Evolutionary conservation across 2,329 filamentous ascomycete species (phyloP), one percentile per base, ranked within the genome.

Genomic region (Hortaea werneckii): DNA sequence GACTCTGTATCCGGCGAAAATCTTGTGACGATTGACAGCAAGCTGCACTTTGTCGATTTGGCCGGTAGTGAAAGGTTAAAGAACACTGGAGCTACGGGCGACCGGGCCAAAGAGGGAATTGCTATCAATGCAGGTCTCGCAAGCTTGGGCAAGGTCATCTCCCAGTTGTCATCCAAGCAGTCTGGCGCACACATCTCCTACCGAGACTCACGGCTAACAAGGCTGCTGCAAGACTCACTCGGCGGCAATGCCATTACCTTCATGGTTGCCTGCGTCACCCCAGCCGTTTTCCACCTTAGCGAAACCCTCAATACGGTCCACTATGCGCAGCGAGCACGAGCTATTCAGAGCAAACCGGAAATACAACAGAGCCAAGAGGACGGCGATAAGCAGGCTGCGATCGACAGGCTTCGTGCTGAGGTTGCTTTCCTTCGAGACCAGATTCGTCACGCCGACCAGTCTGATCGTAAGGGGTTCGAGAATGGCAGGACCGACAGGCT

Each of bases 211-310:
- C 89, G 88, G 64, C 80, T 98, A 56, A 98, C 92, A 8, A 83
- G 92, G 49, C 75, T 98, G 26, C 78, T 98, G 12, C 92, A 98
- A 71, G 92, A 98, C 67, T 98, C 92, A 0, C 75, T 98, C 5
- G 92, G 92, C 47, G 92, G 92, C 4, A 96, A 94, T 63, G 92
- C 92, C 32, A 94, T 95, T 62, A 98, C 92, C 0, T 98, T 96
- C 69, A 96, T 98, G 92, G 92, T 98, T 68, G 92, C 92, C 6
- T 98, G 92, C 67, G 89, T 98, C 29, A 98, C 90, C 1, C 90
- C 89, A 0, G 87, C 90, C 10, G 89, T 95, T 63, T 98, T 98
- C 62, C 92, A 98, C 64, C 73, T 98, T 39, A 96, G 89, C 68
- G 92, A 98, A 68, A 96, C 94, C 0, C 73, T 98, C 47, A 98